phyloP scores from a whole-genome alignment of 2,329 filamentous ascomycete genomes.

The Curvularia sp. region DNA sequence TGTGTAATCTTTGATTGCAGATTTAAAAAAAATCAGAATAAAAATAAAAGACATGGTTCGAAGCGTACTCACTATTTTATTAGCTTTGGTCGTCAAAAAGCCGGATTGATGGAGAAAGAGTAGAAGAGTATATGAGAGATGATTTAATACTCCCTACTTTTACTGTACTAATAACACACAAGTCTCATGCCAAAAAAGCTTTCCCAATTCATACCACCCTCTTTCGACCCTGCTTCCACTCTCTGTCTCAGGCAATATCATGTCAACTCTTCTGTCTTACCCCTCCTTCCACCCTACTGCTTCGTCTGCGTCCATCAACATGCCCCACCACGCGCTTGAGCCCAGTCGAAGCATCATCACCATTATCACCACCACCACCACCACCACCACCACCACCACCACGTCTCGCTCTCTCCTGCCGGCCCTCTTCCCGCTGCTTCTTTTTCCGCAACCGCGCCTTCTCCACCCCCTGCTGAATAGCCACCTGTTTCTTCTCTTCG shows the following conservation, averaged over 20 bases:
- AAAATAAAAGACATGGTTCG: too few relatives aligned
- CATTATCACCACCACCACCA: too few relatives aligned
- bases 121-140: too few relatives aligned
- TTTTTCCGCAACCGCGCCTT: not conserved
- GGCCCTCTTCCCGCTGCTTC: not conserved
- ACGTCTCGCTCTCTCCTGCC: not conserved
- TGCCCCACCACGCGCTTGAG: conserved; percentile 5
- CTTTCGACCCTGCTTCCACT: not conserved
- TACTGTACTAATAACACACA: too few relatives aligned
- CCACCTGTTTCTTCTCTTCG: conserved; percentile 11
- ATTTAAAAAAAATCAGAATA: too few relatives aligned
- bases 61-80: too few relatives aligned
- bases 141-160: too few relatives aligned
- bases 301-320: conserved; percentile 5
- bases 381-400: too few relatives aligned
- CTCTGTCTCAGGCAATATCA: not conserved
- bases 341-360: not conserved
- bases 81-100: too few relatives aligned
- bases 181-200: too few relatives aligned
- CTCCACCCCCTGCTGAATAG: not conserved
- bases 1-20: too few relatives aligned
- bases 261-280: not conserved
- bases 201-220: not conserved
- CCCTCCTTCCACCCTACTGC: not conserved
- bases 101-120: too few relatives aligned